Conservation (phyloP, 495 filamentous ascomycete genomes). For the Hypoxylon intermedium region DNA sequence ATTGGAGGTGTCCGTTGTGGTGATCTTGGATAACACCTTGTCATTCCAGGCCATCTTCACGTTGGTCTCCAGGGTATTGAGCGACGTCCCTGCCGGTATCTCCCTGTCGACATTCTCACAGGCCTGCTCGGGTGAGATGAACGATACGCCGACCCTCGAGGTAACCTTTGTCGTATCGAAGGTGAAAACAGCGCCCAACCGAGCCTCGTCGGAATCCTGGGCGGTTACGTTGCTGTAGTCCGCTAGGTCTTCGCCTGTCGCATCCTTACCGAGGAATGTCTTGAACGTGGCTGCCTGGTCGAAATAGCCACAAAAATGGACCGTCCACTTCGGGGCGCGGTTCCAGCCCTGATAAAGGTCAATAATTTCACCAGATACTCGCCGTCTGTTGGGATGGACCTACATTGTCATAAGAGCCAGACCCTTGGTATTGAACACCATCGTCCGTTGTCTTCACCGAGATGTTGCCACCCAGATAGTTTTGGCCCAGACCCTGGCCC, state of each 20-base stretch:
- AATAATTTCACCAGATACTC: slow-evolving; percentile 2
- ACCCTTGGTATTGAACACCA: slow-evolving; percentile 65
- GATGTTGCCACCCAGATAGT: slow-evolving; percentile 71
- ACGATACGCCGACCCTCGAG: slow-evolving; percentile 75
- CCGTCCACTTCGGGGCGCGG: slow-evolving; percentile 64
- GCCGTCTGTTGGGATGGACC: slow-evolving; percentile 33
- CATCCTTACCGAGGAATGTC: slow-evolving; percentile 61
- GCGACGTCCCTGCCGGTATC: slow-evolving; percentile 58
- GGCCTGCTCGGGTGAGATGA: slow-evolving; percentile 68
- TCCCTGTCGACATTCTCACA: slow-evolving; percentile 65
- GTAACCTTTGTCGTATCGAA: slow-evolving; percentile 53
- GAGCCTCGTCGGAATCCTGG: slow-evolving; percentile 35
- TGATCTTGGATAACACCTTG: slow-evolving; percentile 68
- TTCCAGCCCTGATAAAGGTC: slow-evolving; percentile 48
- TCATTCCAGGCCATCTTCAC: slow-evolving; percentile 64
- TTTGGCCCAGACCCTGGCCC: slow-evolving; percentile 65
- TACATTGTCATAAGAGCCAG: slow-evolving; percentile 70
- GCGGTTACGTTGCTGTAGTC: slow-evolving; percentile 35
- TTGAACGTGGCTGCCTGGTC: slow-evolving; percentile 51
- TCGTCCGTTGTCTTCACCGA: slow-evolving; percentile 45
- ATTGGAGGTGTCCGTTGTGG: slow-evolving; percentile 62
- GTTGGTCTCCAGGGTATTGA: slow-evolving; percentile 56
- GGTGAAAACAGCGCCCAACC: slow-evolving; percentile 54
- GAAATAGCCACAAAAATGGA: slow-evolving; percentile 75
- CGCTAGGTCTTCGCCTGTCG: slow-evolving; percentile 32